Conservation (phyloP, 345 rosid genomes). For the Lepidium africanum region DNA sequence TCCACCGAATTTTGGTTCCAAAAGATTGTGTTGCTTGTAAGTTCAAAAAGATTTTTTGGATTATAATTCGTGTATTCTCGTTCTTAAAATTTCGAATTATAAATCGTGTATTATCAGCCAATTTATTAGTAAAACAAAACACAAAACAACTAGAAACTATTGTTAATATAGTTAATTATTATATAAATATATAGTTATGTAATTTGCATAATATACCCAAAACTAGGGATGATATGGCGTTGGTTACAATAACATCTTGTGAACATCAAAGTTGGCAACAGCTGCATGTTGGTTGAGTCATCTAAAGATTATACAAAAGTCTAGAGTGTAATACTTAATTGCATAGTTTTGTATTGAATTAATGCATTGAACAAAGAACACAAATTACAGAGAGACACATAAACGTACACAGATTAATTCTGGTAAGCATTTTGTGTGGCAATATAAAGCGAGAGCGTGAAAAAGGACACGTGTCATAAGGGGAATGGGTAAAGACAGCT, state of each 20-base stretch:
- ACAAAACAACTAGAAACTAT: too few relatives aligned
- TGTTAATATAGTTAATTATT: too few relatives aligned
- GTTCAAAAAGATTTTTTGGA: too few relatives aligned
- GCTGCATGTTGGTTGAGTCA: background rate
- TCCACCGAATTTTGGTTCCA: too few relatives aligned
- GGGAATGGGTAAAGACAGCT: conserved; percentile 13
- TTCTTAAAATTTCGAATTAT: too few relatives aligned
- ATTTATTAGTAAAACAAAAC: too few relatives aligned
- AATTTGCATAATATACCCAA: too few relatives aligned
- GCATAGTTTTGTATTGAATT: background rate
- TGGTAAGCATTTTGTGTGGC: background rate
- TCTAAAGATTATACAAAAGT: background rate
- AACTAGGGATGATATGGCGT: background rate
- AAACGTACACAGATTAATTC: background rate
- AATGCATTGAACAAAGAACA: conserved; percentile 6
- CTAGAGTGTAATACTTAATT: background rate
- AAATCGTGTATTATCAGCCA: too few relatives aligned
- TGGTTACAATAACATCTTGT: background rate
- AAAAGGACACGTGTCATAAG: conserved; percentile 10
- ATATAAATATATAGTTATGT: too few relatives aligned
- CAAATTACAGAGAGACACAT: background rate
- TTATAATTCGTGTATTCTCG: too few relatives aligned
- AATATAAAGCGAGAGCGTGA: conserved; percentile 5
- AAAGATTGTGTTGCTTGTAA: too few relatives aligned
- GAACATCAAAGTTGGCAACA: background rate